A percentile compares a stretch with the other conserved stretches of the same genome.
phyloP scores from a whole-genome alignment of 768 basidiomycete species.

The Lactarius vividus region DNA sequence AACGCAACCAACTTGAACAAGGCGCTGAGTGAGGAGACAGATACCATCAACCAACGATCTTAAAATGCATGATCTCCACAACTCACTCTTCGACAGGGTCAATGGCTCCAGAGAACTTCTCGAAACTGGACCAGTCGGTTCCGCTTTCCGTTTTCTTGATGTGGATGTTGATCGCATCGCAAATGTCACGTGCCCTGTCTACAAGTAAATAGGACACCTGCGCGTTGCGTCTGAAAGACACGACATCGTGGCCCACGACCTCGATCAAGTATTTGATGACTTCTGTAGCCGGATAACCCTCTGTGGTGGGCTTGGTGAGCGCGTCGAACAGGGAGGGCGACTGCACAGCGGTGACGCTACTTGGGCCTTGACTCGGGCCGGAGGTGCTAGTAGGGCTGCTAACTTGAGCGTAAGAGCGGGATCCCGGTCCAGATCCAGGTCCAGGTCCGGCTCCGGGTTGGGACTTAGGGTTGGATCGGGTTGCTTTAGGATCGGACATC shows the following conservation, averaged over 20 bases:
- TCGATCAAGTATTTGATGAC: conserved; percentile 27
- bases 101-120: conserved; percentile 26
- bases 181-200: conserved; percentile 26
- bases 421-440: neutral
- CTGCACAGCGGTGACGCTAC: conserved; percentile 4
- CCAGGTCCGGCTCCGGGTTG: neutral
- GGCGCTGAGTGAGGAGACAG: neutral
- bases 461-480: neutral
- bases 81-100: conserved; percentile 29
- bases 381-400: neutral
- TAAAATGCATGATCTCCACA: too few relatives aligned
- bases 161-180: conserved; percentile 24
- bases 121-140: conserved; percentile 25
- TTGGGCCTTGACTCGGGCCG: neutral
- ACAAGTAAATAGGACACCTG: conserved; percentile 28
- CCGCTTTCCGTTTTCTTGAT: conserved; percentile 21
- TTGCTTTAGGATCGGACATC: neutral
- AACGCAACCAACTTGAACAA: conserved; percentile 15
- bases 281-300: conserved; percentile 25
- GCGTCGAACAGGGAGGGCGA: neutral
- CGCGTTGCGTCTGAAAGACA: conserved; percentile 26
- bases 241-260: conserved; percentile 21
- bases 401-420: neutral
- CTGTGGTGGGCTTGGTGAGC: neutral
- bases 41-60: neutral